A percentile compares a stretch with the other conserved stretches of the same genome.
Conservation (phyloP, 2,329 filamentous ascomycete species). For the Neoascochyta sp. region DNA sequence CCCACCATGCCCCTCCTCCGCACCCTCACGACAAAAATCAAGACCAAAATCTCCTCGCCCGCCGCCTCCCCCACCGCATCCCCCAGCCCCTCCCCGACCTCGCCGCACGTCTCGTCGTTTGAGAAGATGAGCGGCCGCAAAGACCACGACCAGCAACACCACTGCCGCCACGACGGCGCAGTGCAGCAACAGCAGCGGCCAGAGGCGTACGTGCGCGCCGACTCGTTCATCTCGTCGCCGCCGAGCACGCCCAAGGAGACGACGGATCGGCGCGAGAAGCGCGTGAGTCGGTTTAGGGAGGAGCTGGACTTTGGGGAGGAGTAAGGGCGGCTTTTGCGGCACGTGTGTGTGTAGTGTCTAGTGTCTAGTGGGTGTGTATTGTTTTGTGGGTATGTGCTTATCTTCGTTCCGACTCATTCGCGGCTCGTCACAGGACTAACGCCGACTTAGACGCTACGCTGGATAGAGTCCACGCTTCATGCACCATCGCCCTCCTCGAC, state of each 20-base stretch:
- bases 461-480: too few relatives aligned
- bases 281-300: slow-evolving; percentile 32
- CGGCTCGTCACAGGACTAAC: too few relatives aligned
- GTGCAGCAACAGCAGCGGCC: too few relatives aligned
- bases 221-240: slow-evolving; percentile 20
- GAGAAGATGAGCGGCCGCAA: slow-evolving; percentile 23
- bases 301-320: slow-evolving; percentile 21
- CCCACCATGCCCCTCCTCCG: slow-evolving; percentile 30
- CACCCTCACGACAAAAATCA: slow-evolving; percentile 29
- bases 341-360: too few relatives aligned
- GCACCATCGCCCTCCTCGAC: slow-evolving; percentile 7
- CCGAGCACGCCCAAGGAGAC: slow-evolving; percentile 10
- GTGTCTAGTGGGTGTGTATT: too few relatives aligned
- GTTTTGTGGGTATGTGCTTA: too few relatives aligned
- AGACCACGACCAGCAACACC: slow-evolving; percentile 10
- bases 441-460: too few relatives aligned
- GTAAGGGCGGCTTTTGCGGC: too few relatives aligned
- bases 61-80: slow-evolving; percentile 23
- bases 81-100: slow-evolving; percentile 20
- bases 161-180: too few relatives aligned
- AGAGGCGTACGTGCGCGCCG: slow-evolving; percentile 11
- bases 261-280: slow-evolving; percentile 17
- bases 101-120: slow-evolving; percentile 16
- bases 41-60: slow-evolving; percentile 27
- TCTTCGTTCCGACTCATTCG: too few relatives aligned